phyloP scores from a whole-genome alignment of 1,139 yeast genomes.

The Geotrichum phurueaensis region DNA sequence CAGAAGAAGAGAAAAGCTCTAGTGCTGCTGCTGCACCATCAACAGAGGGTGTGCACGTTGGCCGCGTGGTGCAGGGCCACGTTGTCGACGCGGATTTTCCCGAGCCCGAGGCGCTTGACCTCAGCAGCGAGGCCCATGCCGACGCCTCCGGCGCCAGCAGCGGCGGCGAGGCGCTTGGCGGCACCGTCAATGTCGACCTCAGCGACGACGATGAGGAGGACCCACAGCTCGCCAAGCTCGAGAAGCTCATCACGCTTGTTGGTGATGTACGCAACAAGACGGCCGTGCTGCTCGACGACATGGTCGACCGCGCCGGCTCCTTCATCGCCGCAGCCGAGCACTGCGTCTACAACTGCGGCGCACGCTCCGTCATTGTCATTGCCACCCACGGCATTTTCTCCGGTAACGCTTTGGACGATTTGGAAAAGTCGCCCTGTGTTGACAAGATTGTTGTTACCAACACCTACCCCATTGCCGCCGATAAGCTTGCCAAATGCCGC shows the following conservation, averaged over 20 bases:
- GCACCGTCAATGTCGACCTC: constrained; percentile 72
- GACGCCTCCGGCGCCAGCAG: too few species aligned
- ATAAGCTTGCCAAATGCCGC: constrained; percentile 47
- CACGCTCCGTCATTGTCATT: too few species aligned
- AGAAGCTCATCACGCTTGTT: constrained; percentile 87
- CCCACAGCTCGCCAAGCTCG: constrained; percentile 34
- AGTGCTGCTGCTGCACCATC: constrained; percentile 85
- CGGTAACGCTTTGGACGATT: constrained; percentile 73
- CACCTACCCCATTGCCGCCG: constrained; percentile 80
- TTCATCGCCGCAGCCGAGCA: constrained; percentile 98
- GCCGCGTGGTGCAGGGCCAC: constrained; percentile 93
- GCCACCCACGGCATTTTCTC: constrained; percentile 96
- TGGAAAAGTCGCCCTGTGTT: constrained; percentile 73
- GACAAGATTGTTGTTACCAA: constrained; percentile 91
- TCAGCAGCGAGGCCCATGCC: too few species aligned
- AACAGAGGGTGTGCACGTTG: too few species aligned
- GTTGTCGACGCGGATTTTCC: constrained; percentile 76
- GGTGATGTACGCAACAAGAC: constrained; percentile 91
- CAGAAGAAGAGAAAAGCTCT: constrained; percentile 32
- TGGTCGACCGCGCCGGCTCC: constrained; percentile 91
- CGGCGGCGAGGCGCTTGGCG: too few species aligned
- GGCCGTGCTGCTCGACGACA: constrained; percentile 91
- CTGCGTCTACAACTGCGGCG: constrained; percentile 90
- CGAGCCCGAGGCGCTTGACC: constrained; percentile 41
- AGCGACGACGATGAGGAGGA: constrained; percentile 61